A percentile compares a stretch with the other conserved stretches of the same genome.
Evolutionary conservation across 345 rosid species (phyloP).

Genomic region (Clarkia xantiana): DNA sequence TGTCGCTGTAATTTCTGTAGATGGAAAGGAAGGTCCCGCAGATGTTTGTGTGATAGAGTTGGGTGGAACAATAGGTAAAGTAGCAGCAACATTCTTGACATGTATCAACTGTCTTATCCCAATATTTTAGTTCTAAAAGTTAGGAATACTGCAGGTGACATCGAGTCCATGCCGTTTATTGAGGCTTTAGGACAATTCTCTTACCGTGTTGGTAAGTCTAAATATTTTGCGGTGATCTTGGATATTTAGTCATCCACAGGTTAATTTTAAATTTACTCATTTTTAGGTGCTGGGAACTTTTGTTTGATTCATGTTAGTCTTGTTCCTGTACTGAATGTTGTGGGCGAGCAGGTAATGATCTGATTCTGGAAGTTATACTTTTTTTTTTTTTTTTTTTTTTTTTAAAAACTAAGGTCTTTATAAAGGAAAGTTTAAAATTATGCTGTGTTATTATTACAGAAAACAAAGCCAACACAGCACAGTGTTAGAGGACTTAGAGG

Average conservation of each 20-base stretch:
- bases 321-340: slow-evolving; percentile 88
- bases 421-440: neutral
- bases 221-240: too few relatives aligned
- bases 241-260: neutral
- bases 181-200: slow-evolving; percentile 97
- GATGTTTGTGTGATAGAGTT: slow-evolving; percentile 98
- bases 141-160: slow-evolving; percentile 55
- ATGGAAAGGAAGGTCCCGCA: slow-evolving; percentile 70
- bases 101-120: slow-evolving; percentile 3
- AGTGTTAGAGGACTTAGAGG: slow-evolving; percentile 80
- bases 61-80: slow-evolving; percentile 91
- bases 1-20: slow-evolving; percentile 69
- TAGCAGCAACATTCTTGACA: too few relatives aligned
- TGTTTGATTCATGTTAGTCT: slow-evolving; percentile 98
- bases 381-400: too few relatives aligned
- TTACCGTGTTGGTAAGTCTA: slow-evolving; percentile 64
- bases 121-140: neutral
- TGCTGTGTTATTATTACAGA: slow-evolving; percentile 20
- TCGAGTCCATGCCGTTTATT: slow-evolving; percentile 94
- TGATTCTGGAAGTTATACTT: neutral
- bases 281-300: slow-evolving; percentile 70
- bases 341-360: slow-evolving; percentile 77
- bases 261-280: slow-evolving; percentile 1
- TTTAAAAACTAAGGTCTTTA: neutral
- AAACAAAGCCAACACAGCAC: slow-evolving; percentile 98